Base-by-base conservation (phyloP, 2,329 filamentous ascomycete genomes). In the Monosporascus sp. region DNA sequence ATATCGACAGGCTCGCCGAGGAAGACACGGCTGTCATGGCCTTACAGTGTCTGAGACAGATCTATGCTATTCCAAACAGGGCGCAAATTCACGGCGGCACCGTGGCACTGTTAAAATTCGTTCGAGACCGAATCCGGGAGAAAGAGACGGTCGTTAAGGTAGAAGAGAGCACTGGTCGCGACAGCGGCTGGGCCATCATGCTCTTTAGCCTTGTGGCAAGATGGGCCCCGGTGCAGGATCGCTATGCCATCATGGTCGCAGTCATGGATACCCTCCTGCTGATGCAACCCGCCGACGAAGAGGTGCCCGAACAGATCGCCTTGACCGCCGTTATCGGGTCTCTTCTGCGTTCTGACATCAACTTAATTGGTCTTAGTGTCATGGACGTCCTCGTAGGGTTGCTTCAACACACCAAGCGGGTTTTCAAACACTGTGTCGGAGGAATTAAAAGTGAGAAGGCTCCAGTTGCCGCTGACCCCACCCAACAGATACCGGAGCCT, bases 181-280 rank as follows among this genome's bases (percentile, higher is more conserved):
- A 81, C 61, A 74, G 76, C 45, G 87, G 83, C 49, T 97, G 93
- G 93, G 87, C 91, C 2, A 87, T 91, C 26, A 87, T 85, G 53
- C 78, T 97, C 49, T 90, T 95, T 68, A 84, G 87, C 63, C 80
- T 92, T 57, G 80, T 93, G 51, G 86, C 91, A 17, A 83, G 85
- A 54, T 97, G 92, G 91, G 88, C 91, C 0, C 91, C 94, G 0
- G 92, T 97, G 2, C 93, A 97, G 68, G 91, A 96, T 65, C 88
- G 94, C 51, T 97, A 96, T 72, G 84, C 93, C 40, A 94, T 97
- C 53, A 78, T 97, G 47, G 81, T 96, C 46, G 88, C 89, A 1
- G 80, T 88, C 3, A 85, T 95, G 73, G 92, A 97, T 61, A 82
- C 81, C 3, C 74, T 97, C 49, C 76, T 89, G 4, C 79, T 81